phyloP scores from a whole-genome alignment of 495 filamentous ascomycete genomes.

The Pyronema domesticum region DNA sequence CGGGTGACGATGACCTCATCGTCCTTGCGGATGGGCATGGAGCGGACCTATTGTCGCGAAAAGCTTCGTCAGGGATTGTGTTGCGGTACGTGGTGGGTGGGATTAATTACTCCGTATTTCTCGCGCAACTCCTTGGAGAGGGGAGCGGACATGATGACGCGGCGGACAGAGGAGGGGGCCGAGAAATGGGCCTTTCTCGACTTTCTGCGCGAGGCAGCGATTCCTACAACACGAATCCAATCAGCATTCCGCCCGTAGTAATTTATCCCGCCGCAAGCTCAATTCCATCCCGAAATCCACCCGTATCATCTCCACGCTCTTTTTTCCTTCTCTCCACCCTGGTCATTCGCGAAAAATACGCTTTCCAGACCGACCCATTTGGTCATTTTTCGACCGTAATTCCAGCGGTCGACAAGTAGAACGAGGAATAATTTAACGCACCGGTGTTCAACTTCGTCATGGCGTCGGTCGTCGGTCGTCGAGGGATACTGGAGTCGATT shows the following conservation, averaged over 20 bases:
- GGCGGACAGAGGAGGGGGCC: constrained; percentile 78
- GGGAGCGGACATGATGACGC: constrained; percentile 82
- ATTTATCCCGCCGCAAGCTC: background rate
- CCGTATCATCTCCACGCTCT: background rate
- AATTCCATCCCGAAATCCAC: constrained; percentile 12
- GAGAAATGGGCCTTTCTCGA: constrained; percentile 92
- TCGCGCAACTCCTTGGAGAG: constrained; percentile 89
- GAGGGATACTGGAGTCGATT: background rate
- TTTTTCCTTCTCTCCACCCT: background rate
- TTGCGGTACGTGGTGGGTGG: background rate
- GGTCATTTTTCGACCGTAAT: background rate
- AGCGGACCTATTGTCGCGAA: constrained; percentile 49
- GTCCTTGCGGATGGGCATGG: constrained; percentile 94
- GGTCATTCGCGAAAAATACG: background rate
- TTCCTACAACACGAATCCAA: constrained; percentile 27
- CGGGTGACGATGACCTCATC: constrained; percentile 84
- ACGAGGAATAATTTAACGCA: constrained; percentile 21
- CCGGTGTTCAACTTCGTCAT: constrained; percentile 43
- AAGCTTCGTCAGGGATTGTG: constrained; percentile 5
- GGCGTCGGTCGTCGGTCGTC: constrained; percentile 24
- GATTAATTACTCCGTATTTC: constrained; percentile 68
- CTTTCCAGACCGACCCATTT: background rate
- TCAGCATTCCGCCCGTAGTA: background rate
- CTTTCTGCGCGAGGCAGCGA: constrained; percentile 84
- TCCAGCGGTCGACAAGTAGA: background rate